Evolutionary conservation across 2,329 filamentous ascomycete species (phyloP), one percentile per base, ranked within the genome.

Genomic region (Colletotrichum cereale): DNA sequence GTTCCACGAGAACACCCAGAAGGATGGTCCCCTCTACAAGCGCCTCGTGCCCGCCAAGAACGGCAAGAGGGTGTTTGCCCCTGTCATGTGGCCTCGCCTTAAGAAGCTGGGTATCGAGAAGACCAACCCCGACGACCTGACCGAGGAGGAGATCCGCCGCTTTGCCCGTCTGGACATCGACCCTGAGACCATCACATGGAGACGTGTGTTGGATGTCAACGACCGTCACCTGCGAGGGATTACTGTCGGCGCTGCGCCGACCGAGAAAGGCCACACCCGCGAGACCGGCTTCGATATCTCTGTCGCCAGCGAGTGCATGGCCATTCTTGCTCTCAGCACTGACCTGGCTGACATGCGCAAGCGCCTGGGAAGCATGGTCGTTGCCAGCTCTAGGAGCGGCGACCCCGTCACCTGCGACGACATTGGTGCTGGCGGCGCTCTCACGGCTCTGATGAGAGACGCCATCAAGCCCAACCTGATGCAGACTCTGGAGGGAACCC

Each of bases 381-480:
- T 99, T 75, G 96, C 94, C 69, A 95, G 92, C 72, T 98, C 95
- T 52, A 91, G 88, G 77, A 87, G 86, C 75, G 96, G 96, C 61
- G 95, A 98, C 73, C 94, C 96, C 1, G 92, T 99, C 58, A 98
- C 96, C 71, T 97, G 95, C 78, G 96, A 99, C 79, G 96, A 99
- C 79, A 90, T 99, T 77, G 96, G 96, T 75, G 94, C 92, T 26
- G 95, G 95, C 66, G 96, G 96, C 77, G 96, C 96, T 62, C 86
- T 99, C 75, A 95, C 96, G 53, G 96, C 95, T 38, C 87, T 99
- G 77, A 98, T 99, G 93, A 96, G 93, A 84, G 96, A 99, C 82
- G 95, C 96, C 67, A 97, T 98, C 85, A 99, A 99, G 87, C 96
- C 96, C 71, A 99, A 98, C 84, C 86, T 99, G 74, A 98, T 99